phyloP scores from a whole-genome alignment of 2,329 filamentous ascomycete species.

The Aspergillus pseudoglaucus region DNA sequence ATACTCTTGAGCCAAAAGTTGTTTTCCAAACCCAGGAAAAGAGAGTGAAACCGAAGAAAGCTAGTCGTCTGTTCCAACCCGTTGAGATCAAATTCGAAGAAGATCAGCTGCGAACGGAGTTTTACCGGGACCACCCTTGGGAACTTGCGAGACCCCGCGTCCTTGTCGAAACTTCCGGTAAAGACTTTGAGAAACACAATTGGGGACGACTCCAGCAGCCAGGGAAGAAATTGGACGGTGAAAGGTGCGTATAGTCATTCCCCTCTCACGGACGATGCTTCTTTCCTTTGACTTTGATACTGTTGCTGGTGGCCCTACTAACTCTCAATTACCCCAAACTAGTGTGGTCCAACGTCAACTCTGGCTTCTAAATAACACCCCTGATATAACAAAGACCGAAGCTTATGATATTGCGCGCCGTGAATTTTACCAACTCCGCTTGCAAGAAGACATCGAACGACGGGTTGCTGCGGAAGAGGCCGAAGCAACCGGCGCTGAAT shows the following conservation, averaged over 20 bases:
- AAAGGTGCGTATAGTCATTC: conserved; percentile 56
- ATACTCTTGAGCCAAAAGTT: conserved; percentile 24
- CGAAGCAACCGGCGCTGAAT: conserved; percentile 75
- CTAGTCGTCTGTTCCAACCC: conserved; percentile 74
- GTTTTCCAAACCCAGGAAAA: conserved; percentile 31
- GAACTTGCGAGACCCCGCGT: conserved; percentile 84
- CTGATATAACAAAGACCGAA: conserved; percentile 52
- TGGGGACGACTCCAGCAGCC: conserved; percentile 74
- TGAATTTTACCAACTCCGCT: conserved; percentile 82
- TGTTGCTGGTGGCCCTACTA: conserved; percentile 4
- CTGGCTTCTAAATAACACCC: conserved; percentile 66
- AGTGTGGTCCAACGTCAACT: conserved; percentile 91
- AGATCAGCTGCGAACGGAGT: conserved; percentile 70
- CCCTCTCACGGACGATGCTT: neutral
- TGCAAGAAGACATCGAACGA: conserved; percentile 73
- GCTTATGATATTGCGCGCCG: conserved; percentile 84
- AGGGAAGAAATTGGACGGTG: conserved; percentile 71
- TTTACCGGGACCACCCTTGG: conserved; percentile 95
- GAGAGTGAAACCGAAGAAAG: conserved; percentile 50
- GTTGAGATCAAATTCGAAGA: conserved; percentile 73
- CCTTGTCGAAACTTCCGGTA: conserved; percentile 77
- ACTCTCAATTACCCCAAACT: conserved; percentile 6
- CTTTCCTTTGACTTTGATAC: neutral
- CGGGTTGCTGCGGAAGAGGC: conserved; percentile 86
- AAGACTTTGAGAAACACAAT: conserved; percentile 67